Conservation (phyloP, 2,329 filamentous ascomycete genomes). For the Diaporthe helianthi region DNA sequence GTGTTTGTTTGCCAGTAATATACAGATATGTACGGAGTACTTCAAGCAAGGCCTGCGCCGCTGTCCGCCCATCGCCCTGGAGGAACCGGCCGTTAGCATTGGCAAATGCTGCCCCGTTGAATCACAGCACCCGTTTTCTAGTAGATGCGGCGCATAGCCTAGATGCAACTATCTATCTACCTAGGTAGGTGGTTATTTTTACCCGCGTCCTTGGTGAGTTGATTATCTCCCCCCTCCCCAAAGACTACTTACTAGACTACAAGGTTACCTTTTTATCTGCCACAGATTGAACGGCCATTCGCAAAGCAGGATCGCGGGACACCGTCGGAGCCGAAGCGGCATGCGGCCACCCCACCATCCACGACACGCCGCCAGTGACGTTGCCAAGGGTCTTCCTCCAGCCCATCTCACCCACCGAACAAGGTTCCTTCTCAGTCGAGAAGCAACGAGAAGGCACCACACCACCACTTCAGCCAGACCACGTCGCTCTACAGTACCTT, state of each 20-base stretch:
- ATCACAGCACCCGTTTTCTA: background rate
- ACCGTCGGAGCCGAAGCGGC: constrained; percentile 26
- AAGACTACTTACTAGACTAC: background rate
- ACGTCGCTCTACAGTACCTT: background rate
- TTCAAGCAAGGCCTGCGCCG: constrained; percentile 4
- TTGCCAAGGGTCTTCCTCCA: constrained; percentile 22
- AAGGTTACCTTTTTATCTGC: background rate
- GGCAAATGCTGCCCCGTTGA: background rate
- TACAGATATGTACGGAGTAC: no score
- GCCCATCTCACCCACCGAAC: constrained; percentile 3
- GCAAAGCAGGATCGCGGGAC: background rate
- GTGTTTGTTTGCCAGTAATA: constrained; percentile 1
- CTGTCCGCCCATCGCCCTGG: background rate
- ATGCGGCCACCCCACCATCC: constrained; percentile 19
- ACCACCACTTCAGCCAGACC: background rate
- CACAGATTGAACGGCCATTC: background rate
- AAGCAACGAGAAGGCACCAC: constrained; percentile 17
- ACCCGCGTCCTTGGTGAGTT: background rate
- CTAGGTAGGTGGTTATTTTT: no score
- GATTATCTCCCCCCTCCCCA: no score
- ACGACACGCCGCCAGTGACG: constrained; percentile 19
- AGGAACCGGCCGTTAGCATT: background rate
- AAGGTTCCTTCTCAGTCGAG: constrained; percentile 15
- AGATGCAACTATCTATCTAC: no score
- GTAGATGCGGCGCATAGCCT: background rate